Evolutionary conservation across 441 rosid species (phyloP), one percentile per base, ranked within the genome.

Genomic region (Mallotus repandus): DNA sequence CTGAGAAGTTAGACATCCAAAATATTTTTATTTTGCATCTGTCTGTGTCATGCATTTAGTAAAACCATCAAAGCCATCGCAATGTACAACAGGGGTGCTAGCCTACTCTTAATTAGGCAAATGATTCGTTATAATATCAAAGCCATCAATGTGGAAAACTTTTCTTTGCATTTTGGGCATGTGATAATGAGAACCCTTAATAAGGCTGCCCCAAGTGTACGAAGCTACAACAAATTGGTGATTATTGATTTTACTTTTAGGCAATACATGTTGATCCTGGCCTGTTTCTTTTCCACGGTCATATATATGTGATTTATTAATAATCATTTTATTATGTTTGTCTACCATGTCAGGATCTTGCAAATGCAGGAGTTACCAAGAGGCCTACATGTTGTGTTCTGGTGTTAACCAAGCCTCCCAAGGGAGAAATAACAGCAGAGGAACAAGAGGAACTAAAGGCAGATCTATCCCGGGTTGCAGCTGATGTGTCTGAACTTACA

Each of bases 361-460:
- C 94, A 4, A 88, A 83, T 73, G 97, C 96, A 0, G 94, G 96
- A 5, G 82, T 86, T 9, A 90, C 96, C 16, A 92, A 92, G 83
- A 78, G 97, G 71, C 97, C 96, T 15, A 92, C 96, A 7, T 92
- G 97, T 63, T 92, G 97, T 55, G 89, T 90, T 2, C 83, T 89
- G 80, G 91, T 90, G 21, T 76, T 84, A 79, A 84, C 89, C 52
- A 92, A 90, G 80, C 96, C 96, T 0, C 66, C 79, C 4, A 92
- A 92, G 81, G 97, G 93, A 11, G 93, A 90, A 48, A n/a, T 88
- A 45, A 74, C 72, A n/a, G 80, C 52, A 35, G 96, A 89, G 50
- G 94, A 90, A 48, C 86, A 88, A 74, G 71, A 88, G 18, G 88
- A 89, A 78, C 75, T 89, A 48, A 83, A 86, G 84, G 69, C 86